Evolutionary conservation across 257 asterid species (phyloP).

Genomic region (Salvia rosmarinus): DNA sequence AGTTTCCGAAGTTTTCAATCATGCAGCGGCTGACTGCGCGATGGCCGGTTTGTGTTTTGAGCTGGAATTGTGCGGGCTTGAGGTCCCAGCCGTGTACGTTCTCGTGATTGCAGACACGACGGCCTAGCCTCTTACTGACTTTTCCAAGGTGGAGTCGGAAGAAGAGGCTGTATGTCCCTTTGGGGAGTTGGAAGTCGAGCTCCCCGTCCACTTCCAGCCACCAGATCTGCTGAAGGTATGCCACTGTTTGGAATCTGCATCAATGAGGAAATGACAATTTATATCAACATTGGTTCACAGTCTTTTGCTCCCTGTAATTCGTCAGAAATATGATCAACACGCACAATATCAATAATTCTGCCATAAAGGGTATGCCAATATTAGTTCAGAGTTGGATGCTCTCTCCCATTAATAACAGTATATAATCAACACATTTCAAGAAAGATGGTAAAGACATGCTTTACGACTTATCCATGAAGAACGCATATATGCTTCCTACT

Average conservation of each 20-base stretch:
- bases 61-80: slow-evolving; percentile 70
- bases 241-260: not conserved
- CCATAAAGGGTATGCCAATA: too few relatives aligned
- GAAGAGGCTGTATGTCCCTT: slow-evolving; percentile 72
- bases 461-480: too few relatives aligned
- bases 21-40: slow-evolving; percentile 41
- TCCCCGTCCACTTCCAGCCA: slow-evolving; percentile 83
- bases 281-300: not conserved
- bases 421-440: not conserved
- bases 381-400: too few relatives aligned
- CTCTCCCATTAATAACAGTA: not conserved
- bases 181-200: slow-evolving; percentile 68
- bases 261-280: too few relatives aligned
- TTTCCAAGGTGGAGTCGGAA: slow-evolving; percentile 77
- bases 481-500: too few relatives aligned
- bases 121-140: slow-evolving; percentile 55
- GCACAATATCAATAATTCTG: too few relatives aligned
- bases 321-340: too few relatives aligned
- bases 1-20: slow-evolving; percentile 61
- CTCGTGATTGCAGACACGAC: slow-evolving; percentile 51
- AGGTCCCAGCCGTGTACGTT: slow-evolving; percentile 83
- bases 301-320: too few relatives aligned
- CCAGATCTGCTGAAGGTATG: too few relatives aligned
- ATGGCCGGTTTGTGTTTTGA: slow-evolving; percentile 60
- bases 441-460: too few relatives aligned